Evolutionary conservation across 306 rosid genomes (phyloP).

Genomic region (Fragaria ananassa): DNA sequence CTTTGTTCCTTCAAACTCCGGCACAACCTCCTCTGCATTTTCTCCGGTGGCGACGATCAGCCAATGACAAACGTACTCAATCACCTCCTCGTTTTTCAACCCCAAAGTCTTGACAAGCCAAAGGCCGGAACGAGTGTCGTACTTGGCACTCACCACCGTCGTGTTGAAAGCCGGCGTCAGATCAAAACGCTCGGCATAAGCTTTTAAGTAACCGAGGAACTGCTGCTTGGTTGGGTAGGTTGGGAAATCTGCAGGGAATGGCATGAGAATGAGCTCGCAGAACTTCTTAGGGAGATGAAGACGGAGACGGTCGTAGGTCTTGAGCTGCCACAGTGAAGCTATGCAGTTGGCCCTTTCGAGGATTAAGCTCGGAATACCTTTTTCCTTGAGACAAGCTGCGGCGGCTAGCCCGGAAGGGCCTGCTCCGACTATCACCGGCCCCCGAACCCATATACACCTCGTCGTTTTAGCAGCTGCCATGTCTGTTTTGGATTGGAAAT

Average conservation of each 20-base stretch:
- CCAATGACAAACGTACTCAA: constrained; percentile 58
- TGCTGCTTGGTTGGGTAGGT: constrained; percentile 83
- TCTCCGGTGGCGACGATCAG: constrained; percentile 89
- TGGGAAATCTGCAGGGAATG: constrained; percentile 73
- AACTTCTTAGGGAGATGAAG: constrained; percentile 93
- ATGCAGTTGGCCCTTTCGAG: constrained; percentile 70
- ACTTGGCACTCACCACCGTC: constrained; percentile 53
- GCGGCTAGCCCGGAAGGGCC: constrained; percentile 94
- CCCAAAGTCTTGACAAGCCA: constrained; percentile 54
- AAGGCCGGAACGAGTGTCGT: constrained; percentile 30
- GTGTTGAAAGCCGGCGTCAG: constrained; percentile 50
- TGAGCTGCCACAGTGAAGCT: constrained; percentile 86
- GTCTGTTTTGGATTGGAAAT: constrained; percentile 9
- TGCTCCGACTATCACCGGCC: constrained; percentile 86
- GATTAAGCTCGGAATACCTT: constrained; percentile 60
- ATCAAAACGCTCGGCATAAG: constrained; percentile 53
- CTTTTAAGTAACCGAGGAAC: constrained; percentile 51
- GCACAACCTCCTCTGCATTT: constrained; percentile 65
- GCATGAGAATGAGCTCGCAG: constrained; percentile 72
- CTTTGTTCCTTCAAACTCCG: constrained; percentile 59
- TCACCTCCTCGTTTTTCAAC: constrained; percentile 20
- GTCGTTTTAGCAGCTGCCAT: constrained; percentile 11
- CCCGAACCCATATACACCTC: constrained; percentile 32
- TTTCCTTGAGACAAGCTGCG: constrained; percentile 81
- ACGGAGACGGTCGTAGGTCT: constrained; percentile 79